Evolutionary conservation across 1,139 yeast species (phyloP), one percentile per base, ranked within the genome.

Genomic region (Blastobotrys indianensis): DNA sequence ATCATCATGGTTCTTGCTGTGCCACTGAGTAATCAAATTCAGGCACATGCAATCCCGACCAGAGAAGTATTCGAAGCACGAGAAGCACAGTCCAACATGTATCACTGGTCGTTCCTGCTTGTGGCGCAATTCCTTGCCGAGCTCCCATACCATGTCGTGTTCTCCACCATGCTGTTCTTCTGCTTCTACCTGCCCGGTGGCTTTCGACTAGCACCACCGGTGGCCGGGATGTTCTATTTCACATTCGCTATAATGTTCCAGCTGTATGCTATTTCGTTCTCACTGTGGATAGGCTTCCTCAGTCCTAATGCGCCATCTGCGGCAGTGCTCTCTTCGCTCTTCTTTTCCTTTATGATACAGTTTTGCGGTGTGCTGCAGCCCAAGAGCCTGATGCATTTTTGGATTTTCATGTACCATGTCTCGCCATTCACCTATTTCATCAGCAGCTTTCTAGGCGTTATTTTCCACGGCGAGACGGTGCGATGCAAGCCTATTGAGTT

Each of bases 331-430:
- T 69, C 74, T 46, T 76, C 79, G 49, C 67, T 78, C 15, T 67
- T 72, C 51, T 68, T 77, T 52, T 68, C 81, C 5, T 75, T 80
- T 51, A 65, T 78, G 64, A 69, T 80, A 47, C 42, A 52, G 2
- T 79, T 79, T 67, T 74, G 81, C 58, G 86, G 86, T 61, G 81
- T 80, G 49, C 75, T 78, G 44, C 85, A 79, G 59, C 82, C 83
- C 12, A 67, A 65, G 16, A 47, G 57, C 2, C 66, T 75, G 47
- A 74, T 80, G 75, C 85, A 84, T 1, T 80, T 82, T 66, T 81
- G 68, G 69, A 68, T 54, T 48, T 85, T 82, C 67, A 79, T 82
- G 84, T 76, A 79, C 66, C 76, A 79, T 59, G 73, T 74, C 1
- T 77, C 84, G 6, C 88, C 88, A 12, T 76, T 74, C 63, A 80